Base-by-base conservation (phyloP, 495 filamentous ascomycete genomes). In the Thermothielavioides terrestris region DNA sequence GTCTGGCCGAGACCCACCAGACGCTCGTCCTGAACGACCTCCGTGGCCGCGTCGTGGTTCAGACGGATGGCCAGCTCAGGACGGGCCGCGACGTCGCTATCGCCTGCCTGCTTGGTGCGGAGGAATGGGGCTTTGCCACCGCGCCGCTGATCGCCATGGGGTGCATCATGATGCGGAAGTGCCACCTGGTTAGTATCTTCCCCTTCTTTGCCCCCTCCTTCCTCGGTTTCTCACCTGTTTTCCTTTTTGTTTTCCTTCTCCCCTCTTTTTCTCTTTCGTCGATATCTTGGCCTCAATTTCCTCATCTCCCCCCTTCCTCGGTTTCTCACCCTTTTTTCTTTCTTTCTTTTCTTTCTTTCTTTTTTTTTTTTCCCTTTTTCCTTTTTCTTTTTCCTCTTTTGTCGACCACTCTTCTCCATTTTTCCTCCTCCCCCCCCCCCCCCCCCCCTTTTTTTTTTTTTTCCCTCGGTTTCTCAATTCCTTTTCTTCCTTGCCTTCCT, bases 51-150 rank as follows among this genome's bases (percentile, higher is more conserved):
- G 89, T 96, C 46, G 82, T 97, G 47, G 90, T 99, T 18, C 91
- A 99, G 74, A 99, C 92, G 34, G 92, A 99, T 72, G 92, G 92
- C 57, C 92, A 99, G 65, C 73, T 99, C 27, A 78, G 90, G 40
- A 99, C 92, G 39, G 92, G 92, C 28, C 83, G 92, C 49, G 92
- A 99, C 70, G 82, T 99, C 36, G 94, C 92, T 32, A 92, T 99
- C 57, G 92, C 94, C 53, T 95, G 89, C 73, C 66, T 99, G 56
- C 84, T 99, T 46, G 92, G 92, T 67, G 94, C 92, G 11, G 92
- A 99, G 64, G 92, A 99, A 68, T 99, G 85, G 78, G 92, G 92
- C 31, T 99, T 99, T 57, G 92, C 92, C n/a, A 99, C 92, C 1
- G 85, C 92, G 43, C 92, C 92, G 54, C 69, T 99, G 48, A 97